Conservation (phyloP, 129 eudicot species). For the Oenanthe sinensis region DNA sequence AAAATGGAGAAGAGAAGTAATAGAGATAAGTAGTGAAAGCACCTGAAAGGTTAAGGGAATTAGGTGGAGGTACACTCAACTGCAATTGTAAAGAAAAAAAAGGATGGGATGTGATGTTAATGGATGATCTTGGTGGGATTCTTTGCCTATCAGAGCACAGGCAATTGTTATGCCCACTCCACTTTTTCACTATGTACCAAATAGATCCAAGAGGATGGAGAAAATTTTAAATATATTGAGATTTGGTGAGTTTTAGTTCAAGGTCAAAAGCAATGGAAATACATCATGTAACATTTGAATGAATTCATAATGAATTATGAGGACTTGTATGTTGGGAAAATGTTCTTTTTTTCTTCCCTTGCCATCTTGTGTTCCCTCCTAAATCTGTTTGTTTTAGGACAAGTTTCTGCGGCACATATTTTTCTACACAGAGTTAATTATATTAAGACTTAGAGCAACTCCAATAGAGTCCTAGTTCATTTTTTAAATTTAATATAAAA, state of each 20-base stretch:
- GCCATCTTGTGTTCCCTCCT: not conserved
- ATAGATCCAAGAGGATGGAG: not conserved
- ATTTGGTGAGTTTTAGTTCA: not conserved
- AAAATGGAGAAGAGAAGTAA: constrained; percentile 21
- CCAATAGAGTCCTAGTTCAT: no score
- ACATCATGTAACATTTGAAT: constrained; percentile 5
- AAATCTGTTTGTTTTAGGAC: not conserved
- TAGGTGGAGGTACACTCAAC: constrained; percentile 14
- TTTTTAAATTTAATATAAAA: no score
- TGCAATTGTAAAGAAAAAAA: constrained; percentile 29
- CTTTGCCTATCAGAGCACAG: constrained; percentile 54
- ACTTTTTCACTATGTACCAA: constrained; percentile 19
- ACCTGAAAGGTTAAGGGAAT: constrained; percentile 4
- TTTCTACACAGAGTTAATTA: no score
- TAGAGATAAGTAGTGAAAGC: constrained; percentile 25
- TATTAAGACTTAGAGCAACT: no score
- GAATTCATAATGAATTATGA: not conserved
- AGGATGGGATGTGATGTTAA: not conserved
- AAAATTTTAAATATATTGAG: not conserved
- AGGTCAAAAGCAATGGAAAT: constrained; percentile 15
- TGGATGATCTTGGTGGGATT: constrained; percentile 52
- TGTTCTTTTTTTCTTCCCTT: not conserved
- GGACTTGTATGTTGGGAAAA: not conserved
- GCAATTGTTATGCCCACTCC: constrained; percentile 42
- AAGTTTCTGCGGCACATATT: no score